Evolutionary conservation across 768 basidiomycete genomes (phyloP), one percentile per base, ranked within the genome.

Genomic region (Lentinula sp.): DNA sequence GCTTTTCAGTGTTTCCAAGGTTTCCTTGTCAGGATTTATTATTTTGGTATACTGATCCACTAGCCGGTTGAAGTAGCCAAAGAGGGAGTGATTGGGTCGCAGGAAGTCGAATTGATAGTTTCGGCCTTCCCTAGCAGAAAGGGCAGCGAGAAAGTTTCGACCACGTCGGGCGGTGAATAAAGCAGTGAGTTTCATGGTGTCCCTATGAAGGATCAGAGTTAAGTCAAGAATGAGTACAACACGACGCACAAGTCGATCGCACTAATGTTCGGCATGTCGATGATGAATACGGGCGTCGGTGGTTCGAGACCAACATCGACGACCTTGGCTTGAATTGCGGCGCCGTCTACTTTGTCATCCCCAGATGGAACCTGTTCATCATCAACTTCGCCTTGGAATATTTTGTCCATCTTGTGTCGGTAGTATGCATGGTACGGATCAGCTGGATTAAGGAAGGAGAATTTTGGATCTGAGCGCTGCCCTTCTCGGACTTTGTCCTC

Each of bases 401-500:
- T 84, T 70, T 86, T 87, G 52, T 94, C 92, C 77, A 96, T 85
- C 70, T 90, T 86, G 79, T 95, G 86, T 70, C 91, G 87, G 72
- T 99, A 99, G 77, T 99, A 98, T 63, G 92, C 92, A 87, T 98
- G 93, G 78, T 97, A 99, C 65, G 97, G 93, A 81, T 99, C 97
- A 53, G 85, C 85, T 63, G 93, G 88, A 78, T 96, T 96, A 73
- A 99, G 84, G 81, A 99, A 99, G 61, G 96, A 94, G 81, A 98
- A 99, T 77, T 97, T 96, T 61, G 95, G 93, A 79, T 98, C 96
- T 65, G 87, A 84, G 76, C 94, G 92, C 75, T 95, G 95, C 68
- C 91, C 90, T 76, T 98, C 95, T 67, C 95, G 87, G 73, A 99
- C 94, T 77, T 96, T 95, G 71, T 95, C 93, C 77, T 98, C 96